Evolutionary conservation across 108 stramenopile species (phyloP).

Genomic region (Schizochytrium sp.): DNA sequence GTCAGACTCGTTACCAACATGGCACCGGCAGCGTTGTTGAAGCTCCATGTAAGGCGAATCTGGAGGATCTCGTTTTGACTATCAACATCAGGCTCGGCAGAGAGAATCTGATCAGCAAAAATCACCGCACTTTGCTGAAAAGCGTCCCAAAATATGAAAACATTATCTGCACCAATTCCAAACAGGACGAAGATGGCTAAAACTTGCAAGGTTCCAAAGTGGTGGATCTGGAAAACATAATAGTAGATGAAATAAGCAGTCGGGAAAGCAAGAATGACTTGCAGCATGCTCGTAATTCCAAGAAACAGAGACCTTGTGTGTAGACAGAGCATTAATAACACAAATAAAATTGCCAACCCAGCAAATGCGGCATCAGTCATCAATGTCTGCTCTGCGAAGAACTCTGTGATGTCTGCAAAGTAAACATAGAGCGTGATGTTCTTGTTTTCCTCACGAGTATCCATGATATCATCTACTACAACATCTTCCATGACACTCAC

Average conservation of each 20-base stretch:
- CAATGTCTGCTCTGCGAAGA: neutral
- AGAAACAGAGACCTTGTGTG: constrained; percentile 60
- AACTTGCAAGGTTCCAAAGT: constrained; percentile 60
- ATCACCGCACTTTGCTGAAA: no score
- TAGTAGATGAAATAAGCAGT: constrained; percentile 64
- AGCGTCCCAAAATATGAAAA: constrained; percentile 57
- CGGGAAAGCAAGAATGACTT: constrained; percentile 61
- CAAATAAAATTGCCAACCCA: constrained; percentile 8
- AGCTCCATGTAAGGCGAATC: neutral
- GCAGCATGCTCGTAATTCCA: constrained; percentile 26
- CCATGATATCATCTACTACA: neutral
- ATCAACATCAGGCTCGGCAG: neutral
- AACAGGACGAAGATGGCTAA: constrained; percentile 65
- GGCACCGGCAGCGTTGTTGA: neutral
- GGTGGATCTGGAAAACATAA: constrained; percentile 53
- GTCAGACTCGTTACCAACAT: constrained; percentile 44
- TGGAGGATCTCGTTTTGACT: neutral
- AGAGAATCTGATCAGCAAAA: no score
- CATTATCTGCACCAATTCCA: constrained; percentile 67
- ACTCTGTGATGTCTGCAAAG: neutral
- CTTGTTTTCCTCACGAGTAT: neutral
- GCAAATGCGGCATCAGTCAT: constrained; percentile 7
- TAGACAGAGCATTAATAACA: neutral
- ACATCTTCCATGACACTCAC: neutral
- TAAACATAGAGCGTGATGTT: no score